Evolutionary conservation across 495 filamentous ascomycete genomes (phyloP), one percentile per base, ranked within the genome.

Genomic region (Talaromyces adpressus): DNA sequence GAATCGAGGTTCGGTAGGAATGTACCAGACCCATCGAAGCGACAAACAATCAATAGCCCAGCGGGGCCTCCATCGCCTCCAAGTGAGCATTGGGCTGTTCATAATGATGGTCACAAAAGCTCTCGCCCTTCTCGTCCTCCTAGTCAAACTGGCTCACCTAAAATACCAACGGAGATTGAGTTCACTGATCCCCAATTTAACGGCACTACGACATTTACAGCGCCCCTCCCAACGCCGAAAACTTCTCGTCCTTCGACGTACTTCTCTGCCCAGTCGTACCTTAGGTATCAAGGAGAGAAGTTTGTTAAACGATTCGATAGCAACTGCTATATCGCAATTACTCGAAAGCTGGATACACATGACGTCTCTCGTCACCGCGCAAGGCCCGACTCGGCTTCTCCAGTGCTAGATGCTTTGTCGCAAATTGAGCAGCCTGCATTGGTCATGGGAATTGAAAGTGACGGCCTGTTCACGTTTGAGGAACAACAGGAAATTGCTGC

Each of bases 301-400:
- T 98, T 98, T 71, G 93, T 97, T 65, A 92, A 91, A 70, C 88
- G 94, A 6, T 98, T 97, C 71, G 94, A 98, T 75, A 89, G 91
- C 66, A 98, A 98, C 71, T 98, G 94, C 78, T 98, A 98, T 77
- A 98, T 98, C 63, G 92, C 94, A 64, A 97, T 98, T 73, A 98
- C 94, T 6, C 90, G 94, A 64, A 98, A 98, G 75, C 86, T 98
- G n/a, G 94, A 98, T 70, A 98, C 94, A 3, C 94, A 98, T 72
- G 94, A 98, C 71, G 85, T 98, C 29, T 92, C 91, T 22, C 84
- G 92, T 23, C 81, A 87, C 66, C 86, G 92, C 20, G 73, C 76
- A 45, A 73, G 67, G 45, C 69, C 73, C 4, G 65, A 72, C 2
- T 70, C 75, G 3, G 76, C 81, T 16, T 68, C 79, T 49, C 85